Evolutionary conservation across 305 asterid species (phyloP), one percentile per base, ranked within the genome.

Genomic region (Fraxinus latifolia): DNA sequence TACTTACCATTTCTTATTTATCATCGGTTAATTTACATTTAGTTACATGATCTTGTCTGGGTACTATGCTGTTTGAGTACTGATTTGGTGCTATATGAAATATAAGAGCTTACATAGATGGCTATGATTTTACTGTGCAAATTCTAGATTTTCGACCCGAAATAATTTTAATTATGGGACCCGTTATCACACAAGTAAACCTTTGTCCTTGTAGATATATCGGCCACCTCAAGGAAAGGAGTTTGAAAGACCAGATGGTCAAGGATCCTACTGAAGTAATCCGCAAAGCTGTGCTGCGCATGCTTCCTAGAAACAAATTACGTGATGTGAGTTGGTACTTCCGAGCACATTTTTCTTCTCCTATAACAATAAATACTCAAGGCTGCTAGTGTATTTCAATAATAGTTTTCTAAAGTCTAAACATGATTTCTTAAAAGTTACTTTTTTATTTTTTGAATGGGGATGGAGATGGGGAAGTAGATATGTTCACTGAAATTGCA

Each of bases 241-340:
- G 89, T 85, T 90, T 95, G 88, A 95, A 94, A 86, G 99, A 95
- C 84, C 99, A 94, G 91, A 90, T 95, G 98, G 94, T 91, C 19
- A 94, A 87, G 90, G 98, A 95, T 88, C 99, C 98, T 37, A 93
- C 98, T 9, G 99, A 94, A 89, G 99, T 94, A 72, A 95, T 95
- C 31, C 97, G 97, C 53, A 95, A 95, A 90, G 99, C 99, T 82
- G 93, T 95, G 79, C 79, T 95, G 31, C 94, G 99, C n/a, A 95
- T 95, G 99, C 93, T 95, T 81, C 99, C 99, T 15, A 90, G 97
- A 83, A 95, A 95, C 87, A 95, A 94, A 85, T 84, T 95, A 83
- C 97, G 98, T 3, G 97, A 94, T 83, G 99, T 95, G 88, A 90
- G 99, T 42, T 42, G 15, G 15, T 87, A 29, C 50, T 47, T 6